phyloP scores from a whole-genome alignment of 1,284 basidiomycete species.

The Ceratobasidium sp. region DNA sequence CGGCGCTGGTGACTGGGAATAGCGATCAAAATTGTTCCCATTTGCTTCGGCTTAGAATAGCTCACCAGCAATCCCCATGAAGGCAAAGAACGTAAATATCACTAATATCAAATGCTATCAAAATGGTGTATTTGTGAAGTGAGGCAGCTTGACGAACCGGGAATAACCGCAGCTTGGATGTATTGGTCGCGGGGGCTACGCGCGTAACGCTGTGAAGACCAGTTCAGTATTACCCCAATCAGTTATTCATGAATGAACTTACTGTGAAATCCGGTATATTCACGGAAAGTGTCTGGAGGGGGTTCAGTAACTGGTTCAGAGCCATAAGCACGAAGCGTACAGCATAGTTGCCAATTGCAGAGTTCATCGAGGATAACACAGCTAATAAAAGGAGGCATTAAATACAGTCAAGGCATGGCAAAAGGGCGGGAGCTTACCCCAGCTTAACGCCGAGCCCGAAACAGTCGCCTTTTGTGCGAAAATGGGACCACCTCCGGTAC shows the following conservation, averaged over 20 bases:
- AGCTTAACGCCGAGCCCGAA: constrained; percentile 61
- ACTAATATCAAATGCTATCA: constrained; percentile 64
- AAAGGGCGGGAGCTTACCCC: constrained; percentile 56
- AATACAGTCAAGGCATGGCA: not conserved
- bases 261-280: constrained; percentile 70
- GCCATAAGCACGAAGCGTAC: constrained; percentile 46
- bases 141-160: not conserved
- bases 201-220: constrained; percentile 17
- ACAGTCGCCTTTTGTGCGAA: constrained; percentile 56
- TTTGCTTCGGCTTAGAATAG: constrained; percentile 48
- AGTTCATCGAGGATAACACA: constrained; percentile 74
- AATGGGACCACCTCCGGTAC: constrained; percentile 59
- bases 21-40: constrained; percentile 31
- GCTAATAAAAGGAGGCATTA: constrained; percentile 43
- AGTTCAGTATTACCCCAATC: not conserved
- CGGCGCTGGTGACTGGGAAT: constrained; percentile 50
- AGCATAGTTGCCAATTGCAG: constrained; percentile 68
- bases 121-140: not conserved
- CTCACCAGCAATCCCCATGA: constrained; percentile 70
- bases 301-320: constrained; percentile 45
- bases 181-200: constrained; percentile 34
- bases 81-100: constrained; percentile 63
- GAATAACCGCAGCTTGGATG: constrained; percentile 24
- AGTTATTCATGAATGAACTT: not conserved
- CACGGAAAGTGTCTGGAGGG: constrained; percentile 54